Percentiles rank a stretch among this genome's conserved stretches.
Conservation (phyloP, 768 basidiomycete species). For the Collybiopsis luxurians region DNA sequence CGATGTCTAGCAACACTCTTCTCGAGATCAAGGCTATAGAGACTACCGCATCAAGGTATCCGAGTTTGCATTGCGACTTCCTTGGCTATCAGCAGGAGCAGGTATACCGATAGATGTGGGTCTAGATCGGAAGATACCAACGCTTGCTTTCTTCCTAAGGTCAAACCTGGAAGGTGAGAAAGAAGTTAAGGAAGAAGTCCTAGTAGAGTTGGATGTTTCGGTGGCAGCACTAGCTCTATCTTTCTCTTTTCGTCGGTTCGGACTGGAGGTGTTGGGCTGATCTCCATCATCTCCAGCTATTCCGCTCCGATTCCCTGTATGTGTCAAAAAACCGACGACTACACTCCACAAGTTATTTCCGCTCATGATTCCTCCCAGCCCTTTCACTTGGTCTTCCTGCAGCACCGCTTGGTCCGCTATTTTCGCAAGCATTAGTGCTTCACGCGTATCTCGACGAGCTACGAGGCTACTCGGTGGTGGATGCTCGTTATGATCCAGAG, state of each 20-base stretch:
- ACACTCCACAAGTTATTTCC: constrained; percentile 73
- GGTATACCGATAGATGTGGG: background rate
- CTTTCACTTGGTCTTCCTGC: constrained; percentile 40
- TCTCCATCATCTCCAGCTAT: background rate
- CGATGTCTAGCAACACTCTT: no score
- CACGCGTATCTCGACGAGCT: constrained; percentile 81
- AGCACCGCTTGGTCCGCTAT: constrained; percentile 68
- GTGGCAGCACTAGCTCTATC: background rate
- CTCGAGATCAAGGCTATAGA: no score
- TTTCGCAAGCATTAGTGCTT: constrained; percentile 69
- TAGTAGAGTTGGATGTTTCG: background rate
- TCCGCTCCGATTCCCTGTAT: constrained; percentile 12
- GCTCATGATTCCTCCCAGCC: constrained; percentile 38
- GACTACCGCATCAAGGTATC: no score
- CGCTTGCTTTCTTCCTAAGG: background rate
- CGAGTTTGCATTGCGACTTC: no score
- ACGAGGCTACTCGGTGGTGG: constrained; percentile 94
- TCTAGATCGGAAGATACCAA: background rate
- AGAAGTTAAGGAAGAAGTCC: background rate
- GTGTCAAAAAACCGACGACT: constrained; percentile 61
- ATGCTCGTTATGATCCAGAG: constrained; percentile 69
- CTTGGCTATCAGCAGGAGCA: no score
- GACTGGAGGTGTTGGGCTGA: background rate
- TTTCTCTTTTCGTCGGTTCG: background rate
- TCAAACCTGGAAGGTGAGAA: background rate